Evolutionary conservation across 768 basidiomycete species (phyloP).

Genomic region (Solioccasus polychromus): DNA sequence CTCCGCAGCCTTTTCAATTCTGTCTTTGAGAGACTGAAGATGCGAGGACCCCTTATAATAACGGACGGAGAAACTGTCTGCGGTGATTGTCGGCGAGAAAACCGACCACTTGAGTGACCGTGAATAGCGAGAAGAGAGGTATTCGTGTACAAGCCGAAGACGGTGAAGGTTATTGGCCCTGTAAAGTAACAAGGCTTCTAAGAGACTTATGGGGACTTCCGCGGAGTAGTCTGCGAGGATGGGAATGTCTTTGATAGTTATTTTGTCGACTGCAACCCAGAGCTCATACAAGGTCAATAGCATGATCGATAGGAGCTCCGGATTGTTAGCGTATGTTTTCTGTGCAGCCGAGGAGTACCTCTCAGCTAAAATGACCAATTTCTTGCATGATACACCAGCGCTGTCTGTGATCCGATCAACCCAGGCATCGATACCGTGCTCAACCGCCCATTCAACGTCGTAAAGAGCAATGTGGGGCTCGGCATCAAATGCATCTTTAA

Average conservation of each 20-base stretch:
- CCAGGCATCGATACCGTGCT: background rate
- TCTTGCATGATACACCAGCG: background rate
- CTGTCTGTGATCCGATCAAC: background rate
- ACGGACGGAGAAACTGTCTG: slow-evolving; percentile 32
- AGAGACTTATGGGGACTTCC: background rate
- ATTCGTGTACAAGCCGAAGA: background rate
- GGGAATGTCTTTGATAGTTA: background rate
- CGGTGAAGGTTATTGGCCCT: background rate
- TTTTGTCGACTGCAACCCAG: background rate
- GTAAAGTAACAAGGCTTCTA: background rate
- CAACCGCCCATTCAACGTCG: background rate
- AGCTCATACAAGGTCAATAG: background rate
- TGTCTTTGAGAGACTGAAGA: slow-evolving; percentile 25
- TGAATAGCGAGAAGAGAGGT: background rate
- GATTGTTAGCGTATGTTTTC: background rate
- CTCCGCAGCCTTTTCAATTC: slow-evolving; percentile 31
- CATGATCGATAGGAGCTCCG: background rate
- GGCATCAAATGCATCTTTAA: background rate
- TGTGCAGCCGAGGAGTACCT: background rate
- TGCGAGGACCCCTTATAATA: slow-evolving; percentile 29
- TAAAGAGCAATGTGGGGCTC: background rate
- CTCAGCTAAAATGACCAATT: background rate
- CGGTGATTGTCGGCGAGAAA: slow-evolving; percentile 26
- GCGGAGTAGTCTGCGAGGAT: background rate
- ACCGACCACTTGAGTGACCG: slow-evolving; percentile 28